Evolutionary conservation across 768 basidiomycete species (phyloP).

Genomic region (Austroboletus eburneus): DNA sequence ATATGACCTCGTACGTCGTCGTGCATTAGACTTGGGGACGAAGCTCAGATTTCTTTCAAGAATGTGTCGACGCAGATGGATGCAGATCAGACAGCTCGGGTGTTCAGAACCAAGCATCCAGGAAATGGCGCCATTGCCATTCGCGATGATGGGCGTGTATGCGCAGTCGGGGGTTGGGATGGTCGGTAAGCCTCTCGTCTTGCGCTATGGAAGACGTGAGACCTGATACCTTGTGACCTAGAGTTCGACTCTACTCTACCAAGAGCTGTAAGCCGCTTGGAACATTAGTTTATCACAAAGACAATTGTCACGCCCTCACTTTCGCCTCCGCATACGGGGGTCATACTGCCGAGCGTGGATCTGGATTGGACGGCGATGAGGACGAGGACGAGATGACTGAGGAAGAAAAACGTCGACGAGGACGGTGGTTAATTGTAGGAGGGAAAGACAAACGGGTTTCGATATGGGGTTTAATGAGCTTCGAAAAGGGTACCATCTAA

Average conservation of each 20-base stretch:
- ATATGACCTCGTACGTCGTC: conserved; percentile 50
- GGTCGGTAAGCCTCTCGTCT: conserved; percentile 60
- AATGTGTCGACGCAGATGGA: conserved; percentile 10
- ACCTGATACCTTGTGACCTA: conserved; percentile 27
- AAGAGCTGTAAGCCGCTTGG: conserved; percentile 80
- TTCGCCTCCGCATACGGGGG: conserved; percentile 50
- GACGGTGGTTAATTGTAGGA: conserved; percentile 62
- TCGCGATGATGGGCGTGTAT: conserved; percentile 57
- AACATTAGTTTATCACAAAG: conserved; percentile 78
- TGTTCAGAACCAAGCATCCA: conserved; percentile 64
- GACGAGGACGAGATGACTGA: conserved; percentile 52
- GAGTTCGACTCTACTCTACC: conserved; percentile 80
- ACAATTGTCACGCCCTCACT: conserved; percentile 65
- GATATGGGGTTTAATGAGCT: conserved; percentile 61
- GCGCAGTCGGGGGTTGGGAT: conserved; percentile 93
- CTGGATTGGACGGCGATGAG: background rate
- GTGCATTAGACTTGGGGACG: background rate
- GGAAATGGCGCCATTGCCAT: conserved; percentile 80
- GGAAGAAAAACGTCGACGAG: conserved; percentile 41
- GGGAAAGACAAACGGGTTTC: conserved; percentile 68
- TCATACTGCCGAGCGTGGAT: background rate
- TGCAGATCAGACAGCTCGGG: conserved; percentile 25
- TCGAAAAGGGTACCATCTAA: background rate
- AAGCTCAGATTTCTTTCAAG: background rate
- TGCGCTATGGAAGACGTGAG: background rate